Conservation (phyloP, 208 protist genomes). For the Crithidia bombi region DNA sequence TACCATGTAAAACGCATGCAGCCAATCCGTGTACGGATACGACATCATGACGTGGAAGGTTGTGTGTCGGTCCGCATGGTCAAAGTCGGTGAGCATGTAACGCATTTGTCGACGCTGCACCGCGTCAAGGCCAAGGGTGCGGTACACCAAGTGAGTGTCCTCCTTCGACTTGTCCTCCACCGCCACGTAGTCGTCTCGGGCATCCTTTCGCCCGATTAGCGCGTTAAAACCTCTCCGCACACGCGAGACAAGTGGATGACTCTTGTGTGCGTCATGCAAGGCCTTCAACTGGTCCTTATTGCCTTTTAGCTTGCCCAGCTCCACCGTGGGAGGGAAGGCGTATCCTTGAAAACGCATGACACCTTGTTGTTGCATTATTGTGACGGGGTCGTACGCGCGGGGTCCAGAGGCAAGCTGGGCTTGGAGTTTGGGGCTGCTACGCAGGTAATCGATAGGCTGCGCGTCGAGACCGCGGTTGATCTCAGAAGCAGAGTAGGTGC, state of each 20-base stretch:
- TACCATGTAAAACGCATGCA: slow-evolving; percentile 86
- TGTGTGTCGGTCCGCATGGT: slow-evolving; percentile 76
- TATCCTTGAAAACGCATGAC: slow-evolving; percentile 86
- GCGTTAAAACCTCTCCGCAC: slow-evolving; percentile 49
- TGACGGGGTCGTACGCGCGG: slow-evolving; percentile 76
- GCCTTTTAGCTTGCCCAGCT: slow-evolving; percentile 80
- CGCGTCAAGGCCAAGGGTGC: slow-evolving; percentile 68
- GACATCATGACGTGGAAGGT: slow-evolving; percentile 91
- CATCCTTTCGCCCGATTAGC: slow-evolving; percentile 40
- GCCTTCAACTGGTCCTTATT: slow-evolving; percentile 35
- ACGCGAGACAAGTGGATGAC: slow-evolving; percentile 34
- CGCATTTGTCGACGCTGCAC: slow-evolving; percentile 86
- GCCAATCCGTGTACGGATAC: slow-evolving; percentile 91
- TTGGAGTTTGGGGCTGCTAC: slow-evolving; percentile 62
- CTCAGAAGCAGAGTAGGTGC: slow-evolving; percentile 64
- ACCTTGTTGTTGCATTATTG: slow-evolving; percentile 82
- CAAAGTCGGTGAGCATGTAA: slow-evolving; percentile 88
- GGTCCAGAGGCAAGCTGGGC: slow-evolving; percentile 62
- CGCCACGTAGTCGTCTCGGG: slow-evolving; percentile 55
- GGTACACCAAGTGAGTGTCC: slow-evolving; percentile 75
- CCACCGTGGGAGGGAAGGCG: slow-evolving; percentile 77
- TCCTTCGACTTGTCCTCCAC: slow-evolving; percentile 37
- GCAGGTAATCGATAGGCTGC: slow-evolving; percentile 85
- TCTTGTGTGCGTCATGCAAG: slow-evolving; percentile 39
- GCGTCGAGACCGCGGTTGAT: slow-evolving; percentile 55